These are phyloP conservation scores for Cinnamomum chago DNA, from an alignment of 164 flowering plant genomes.

Conservation along the genomic window DNA sequence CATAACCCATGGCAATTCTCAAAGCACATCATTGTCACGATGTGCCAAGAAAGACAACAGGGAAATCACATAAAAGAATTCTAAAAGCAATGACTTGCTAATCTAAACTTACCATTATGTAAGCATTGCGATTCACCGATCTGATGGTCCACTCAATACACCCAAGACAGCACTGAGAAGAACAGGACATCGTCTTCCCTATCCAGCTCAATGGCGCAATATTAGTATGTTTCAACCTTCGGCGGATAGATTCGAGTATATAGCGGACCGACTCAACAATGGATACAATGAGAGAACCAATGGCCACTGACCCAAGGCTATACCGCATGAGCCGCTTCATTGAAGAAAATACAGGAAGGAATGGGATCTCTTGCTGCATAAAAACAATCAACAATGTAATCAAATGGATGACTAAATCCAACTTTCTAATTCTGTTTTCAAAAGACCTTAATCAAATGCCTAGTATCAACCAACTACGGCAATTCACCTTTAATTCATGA, in stretches of 20 bases:
- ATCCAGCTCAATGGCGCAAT: conserved; percentile 45
- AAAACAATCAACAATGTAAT: background rate
- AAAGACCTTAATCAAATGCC: no score
- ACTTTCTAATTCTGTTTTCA: no score
- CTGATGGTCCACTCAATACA: conserved; percentile 71
- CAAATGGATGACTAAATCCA: no score
- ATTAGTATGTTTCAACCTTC: conserved; percentile 54
- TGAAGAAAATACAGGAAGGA: conserved; percentile 89
- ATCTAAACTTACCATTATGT: conserved; percentile 68
- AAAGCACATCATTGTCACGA: background rate
- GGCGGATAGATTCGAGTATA: conserved; percentile 79
- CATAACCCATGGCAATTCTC: background rate
- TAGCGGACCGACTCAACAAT: conserved; percentile 73
- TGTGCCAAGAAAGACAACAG: background rate
- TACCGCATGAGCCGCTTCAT: conserved; percentile 85
- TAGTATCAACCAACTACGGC: no score
- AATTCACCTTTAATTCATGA: no score
- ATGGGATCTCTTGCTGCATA: conserved; percentile 76
- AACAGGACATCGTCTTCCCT: conserved; percentile 42
- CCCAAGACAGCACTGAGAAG: conserved; percentile 48
- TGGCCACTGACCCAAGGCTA: conserved; percentile 87
- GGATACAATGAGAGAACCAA: conserved; percentile 81
- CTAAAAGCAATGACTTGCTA: background rate
- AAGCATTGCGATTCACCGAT: conserved; percentile 89
- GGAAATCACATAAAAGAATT: background rate